A percentile compares a stretch with the other conserved stretches of the same genome.
Conservation (phyloP, 176 grass and related monocot genomes). For the Themeda triandra region DNA sequence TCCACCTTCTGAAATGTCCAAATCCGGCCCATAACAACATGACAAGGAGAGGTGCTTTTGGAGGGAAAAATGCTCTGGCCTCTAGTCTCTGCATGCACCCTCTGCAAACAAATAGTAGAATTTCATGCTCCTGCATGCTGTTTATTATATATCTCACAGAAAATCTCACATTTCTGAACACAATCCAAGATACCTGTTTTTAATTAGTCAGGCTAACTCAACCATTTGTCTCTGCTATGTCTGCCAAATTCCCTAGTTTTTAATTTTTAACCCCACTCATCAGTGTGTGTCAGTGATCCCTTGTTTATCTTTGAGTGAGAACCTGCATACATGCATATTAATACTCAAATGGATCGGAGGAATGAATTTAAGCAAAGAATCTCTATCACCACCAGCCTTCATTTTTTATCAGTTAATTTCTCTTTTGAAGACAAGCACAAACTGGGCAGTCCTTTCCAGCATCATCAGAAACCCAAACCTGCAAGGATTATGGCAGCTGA, state of each 20-base stretch:
- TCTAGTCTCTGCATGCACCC: background rate
- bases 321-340: background rate
- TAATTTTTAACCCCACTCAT: background rate
- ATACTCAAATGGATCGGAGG: background rate
- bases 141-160: background rate
- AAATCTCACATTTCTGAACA: background rate
- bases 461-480: slow-evolving; percentile 28
- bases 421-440: slow-evolving; percentile 14
- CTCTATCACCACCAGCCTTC: background rate
- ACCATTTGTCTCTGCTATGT: background rate
- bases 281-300: background rate
- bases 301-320: background rate
- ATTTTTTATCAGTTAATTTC: background rate
- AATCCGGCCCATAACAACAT: slow-evolving; percentile 5
- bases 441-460: slow-evolving; percentile 1
- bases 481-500: slow-evolving; percentile 28
- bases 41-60: slow-evolving; percentile 10
- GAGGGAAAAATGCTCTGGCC: background rate
- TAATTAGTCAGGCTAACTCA: background rate
- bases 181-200: background rate
- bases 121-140: background rate
- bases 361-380: slow-evolving; percentile 8
- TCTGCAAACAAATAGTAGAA: background rate
- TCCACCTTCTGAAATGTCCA: background rate
- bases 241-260: background rate